Base-by-base conservation (phyloP, 2,329 filamentous ascomycete genomes). In the Phyllosticta ampelicida region DNA sequence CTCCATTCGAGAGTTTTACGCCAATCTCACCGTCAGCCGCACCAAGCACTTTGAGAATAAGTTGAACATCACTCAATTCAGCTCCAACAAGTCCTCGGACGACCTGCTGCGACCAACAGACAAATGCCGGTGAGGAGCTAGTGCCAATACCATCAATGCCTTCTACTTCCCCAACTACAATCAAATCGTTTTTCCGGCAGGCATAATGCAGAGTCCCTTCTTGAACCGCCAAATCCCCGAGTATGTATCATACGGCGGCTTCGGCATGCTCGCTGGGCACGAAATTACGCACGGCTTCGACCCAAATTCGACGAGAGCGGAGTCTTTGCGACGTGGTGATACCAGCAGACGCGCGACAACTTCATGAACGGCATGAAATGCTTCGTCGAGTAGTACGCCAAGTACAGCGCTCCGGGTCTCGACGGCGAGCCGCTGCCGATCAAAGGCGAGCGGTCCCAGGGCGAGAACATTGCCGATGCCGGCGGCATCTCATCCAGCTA, bases 271-370 rank as follows among this genome's bases (percentile, higher is more conserved):
- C 3, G 36, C 36, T 9, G 86, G 85, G 1, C 86, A 89, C 65
- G 85, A 88, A 67, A 76, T 89, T 8, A 84, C 82, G 3, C 86
- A 89, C 51, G 85, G 82, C 11, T 87, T 89, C 64, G 86, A 89
- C 67, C 83, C 18, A 78, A 84, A 63, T 87, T 82, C 62, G 83
- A 88, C 64, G 75, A 83, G 62, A 81, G 79, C 49, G 85, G 83
- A 20, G 85, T 84, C 64, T 81, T 80, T 65, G 84, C 79, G 0
- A 77, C 84, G 60, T 87, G 85, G 85, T 87, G 84, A 84, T 80
- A 82, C 16, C 73, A 83, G 9, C 67, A 73, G 36, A 87, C 84
- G 1, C 74, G 84, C 2, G 65, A 75, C 4, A 80, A 74, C 1
- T 89, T 87, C 66, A 69, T 79, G 56, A 71, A 81, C 56, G 79